Evolutionary conservation across 345 rosid species (phyloP).

Genomic region (Brassica juncea): DNA sequence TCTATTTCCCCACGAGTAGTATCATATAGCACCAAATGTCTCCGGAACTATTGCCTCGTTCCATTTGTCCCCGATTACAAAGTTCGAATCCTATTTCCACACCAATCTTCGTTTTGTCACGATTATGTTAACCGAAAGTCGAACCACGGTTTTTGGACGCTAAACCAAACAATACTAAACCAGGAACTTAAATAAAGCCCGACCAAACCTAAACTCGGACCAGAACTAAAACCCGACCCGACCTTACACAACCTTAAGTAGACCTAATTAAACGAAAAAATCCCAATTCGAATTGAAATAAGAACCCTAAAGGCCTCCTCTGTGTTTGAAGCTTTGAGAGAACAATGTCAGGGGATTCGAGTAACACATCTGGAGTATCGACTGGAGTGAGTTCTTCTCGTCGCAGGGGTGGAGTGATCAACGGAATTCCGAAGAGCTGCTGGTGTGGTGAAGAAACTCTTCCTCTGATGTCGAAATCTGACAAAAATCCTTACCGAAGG

Average conservation of each 20-base stretch:
- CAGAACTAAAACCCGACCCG: neutral
- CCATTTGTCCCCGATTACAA: neutral
- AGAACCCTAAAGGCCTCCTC: too few relatives aligned
- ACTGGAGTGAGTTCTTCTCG: neutral
- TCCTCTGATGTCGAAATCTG: neutral
- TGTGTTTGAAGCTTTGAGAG: neutral
- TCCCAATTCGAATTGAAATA: neutral
- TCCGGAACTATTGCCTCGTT: neutral
- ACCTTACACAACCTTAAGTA: neutral
- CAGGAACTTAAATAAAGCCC: neutral
- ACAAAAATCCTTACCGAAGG: neutral
- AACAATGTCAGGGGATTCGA: neutral
- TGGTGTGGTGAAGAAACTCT: neutral
- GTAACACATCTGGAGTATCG: neutral
- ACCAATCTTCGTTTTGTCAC: neutral
- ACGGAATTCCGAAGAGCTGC: too few relatives aligned
- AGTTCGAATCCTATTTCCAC: neutral
- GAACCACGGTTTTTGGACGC: neutral
- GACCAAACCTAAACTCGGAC: neutral
- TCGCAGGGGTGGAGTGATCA: neutral
- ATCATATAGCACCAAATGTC: neutral
- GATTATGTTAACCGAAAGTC: neutral
- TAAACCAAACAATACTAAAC: neutral
- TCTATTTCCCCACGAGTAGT: neutral
- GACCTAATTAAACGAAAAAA: neutral